Percentiles rank a stretch among this genome's conserved stretches.
phyloP scores from a whole-genome alignment of 768 basidiomycete species.

The Kondoa malvinella region DNA sequence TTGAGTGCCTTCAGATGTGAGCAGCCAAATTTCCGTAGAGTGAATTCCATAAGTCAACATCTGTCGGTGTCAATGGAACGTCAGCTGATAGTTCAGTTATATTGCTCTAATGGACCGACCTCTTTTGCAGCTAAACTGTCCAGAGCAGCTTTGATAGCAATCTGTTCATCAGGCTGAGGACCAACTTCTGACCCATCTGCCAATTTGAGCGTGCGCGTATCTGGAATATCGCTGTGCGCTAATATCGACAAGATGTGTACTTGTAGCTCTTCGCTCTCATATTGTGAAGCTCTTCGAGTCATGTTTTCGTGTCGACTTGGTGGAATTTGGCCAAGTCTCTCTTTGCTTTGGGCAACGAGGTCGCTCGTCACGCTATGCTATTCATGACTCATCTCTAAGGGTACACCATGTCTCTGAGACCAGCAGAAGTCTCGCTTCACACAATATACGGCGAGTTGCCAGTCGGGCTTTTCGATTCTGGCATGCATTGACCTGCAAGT shows the following conservation, averaged over 20 bases:
- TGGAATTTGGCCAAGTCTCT: no score
- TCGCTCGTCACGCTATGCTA: no score
- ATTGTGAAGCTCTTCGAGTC: background rate
- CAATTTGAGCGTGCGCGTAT: conserved; percentile 29
- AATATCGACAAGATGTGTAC: background rate
- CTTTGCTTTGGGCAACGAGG: no score
- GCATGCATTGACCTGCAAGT: no score
- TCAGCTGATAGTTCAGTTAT: background rate
- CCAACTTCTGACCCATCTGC: conserved; percentile 14
- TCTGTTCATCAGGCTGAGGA: conserved; percentile 39
- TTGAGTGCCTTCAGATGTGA: conserved; percentile 65
- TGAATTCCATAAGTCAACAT: conserved; percentile 69
- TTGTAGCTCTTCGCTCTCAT: background rate
- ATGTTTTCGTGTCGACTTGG: no score
- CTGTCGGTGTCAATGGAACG: conserved; percentile 27
- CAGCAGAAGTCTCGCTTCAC: no score
- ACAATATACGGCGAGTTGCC: no score
- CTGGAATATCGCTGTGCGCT: conserved; percentile 27
- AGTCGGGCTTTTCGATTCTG: no score
- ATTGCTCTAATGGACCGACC: background rate
- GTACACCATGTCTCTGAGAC: no score
- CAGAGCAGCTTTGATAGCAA: conserved; percentile 67
- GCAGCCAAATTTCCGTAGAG: conserved; percentile 52
- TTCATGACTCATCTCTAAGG: no score
- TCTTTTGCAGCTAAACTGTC: conserved; percentile 78